A percentile compares a stretch with the other conserved stretches of the same genome.
Evolutionary conservation across 2,329 filamentous ascomycete species (phyloP).

Genomic region (Cercospora brassicicola): DNA sequence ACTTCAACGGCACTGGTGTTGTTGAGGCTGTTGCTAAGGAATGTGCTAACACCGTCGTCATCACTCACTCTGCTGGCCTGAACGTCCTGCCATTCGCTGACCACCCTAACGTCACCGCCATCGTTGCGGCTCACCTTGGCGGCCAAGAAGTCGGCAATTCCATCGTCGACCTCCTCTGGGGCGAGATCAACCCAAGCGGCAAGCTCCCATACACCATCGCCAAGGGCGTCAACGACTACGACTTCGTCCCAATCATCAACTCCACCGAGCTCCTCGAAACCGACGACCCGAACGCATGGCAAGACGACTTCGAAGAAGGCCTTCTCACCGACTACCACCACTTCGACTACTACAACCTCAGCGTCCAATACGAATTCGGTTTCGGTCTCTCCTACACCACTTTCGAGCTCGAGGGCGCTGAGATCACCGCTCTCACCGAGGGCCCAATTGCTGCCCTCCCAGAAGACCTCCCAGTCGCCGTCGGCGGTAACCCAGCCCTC

Average conservation of each 20-base stretch:
- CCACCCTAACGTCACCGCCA: conserved; percentile 40
- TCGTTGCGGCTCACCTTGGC: conserved; percentile 45
- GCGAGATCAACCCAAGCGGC: conserved; percentile 34
- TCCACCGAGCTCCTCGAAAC: conserved; percentile 39
- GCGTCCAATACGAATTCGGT: conserved; percentile 37
- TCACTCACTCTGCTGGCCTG: conserved; percentile 37
- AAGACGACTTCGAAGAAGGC: conserved; percentile 55
- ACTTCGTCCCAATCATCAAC: conserved; percentile 41
- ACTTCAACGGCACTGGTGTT: conserved; percentile 45
- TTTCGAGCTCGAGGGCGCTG: conserved; percentile 27
- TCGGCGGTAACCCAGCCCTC: conserved; percentile 46
- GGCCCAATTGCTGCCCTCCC: conserved; percentile 24
- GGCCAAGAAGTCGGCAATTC: conserved; percentile 42
- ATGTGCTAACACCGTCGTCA: conserved; percentile 36
- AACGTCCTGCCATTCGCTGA: conserved; percentile 47
- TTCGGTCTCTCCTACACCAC: conserved; percentile 37
- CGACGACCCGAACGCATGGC: conserved; percentile 45
- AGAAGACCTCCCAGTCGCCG: conserved; percentile 22
- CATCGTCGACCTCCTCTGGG: conserved; percentile 48
- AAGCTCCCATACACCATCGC: conserved; percentile 37
- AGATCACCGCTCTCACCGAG: conserved; percentile 10
- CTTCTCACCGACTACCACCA: conserved; percentile 57
- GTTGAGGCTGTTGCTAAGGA: conserved; percentile 33
- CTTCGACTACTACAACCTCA: conserved; percentile 47
- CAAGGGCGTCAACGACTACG: conserved; percentile 33